Evolutionary conservation across 768 basidiomycete species (phyloP).

Genomic region (Russula sp.): DNA sequence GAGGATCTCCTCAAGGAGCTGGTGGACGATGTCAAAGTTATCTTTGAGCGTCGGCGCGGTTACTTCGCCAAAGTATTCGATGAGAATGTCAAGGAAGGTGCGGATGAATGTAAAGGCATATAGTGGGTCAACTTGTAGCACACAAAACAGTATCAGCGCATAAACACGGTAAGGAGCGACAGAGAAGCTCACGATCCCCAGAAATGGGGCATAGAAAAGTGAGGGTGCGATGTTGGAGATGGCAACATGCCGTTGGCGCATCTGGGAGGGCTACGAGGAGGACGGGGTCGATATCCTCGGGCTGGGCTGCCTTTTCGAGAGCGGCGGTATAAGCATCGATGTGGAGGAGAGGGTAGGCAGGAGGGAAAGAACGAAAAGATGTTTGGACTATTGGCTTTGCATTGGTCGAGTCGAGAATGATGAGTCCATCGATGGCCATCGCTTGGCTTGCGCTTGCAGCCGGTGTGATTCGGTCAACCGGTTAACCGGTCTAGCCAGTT

Average conservation of each 20-base stretch:
- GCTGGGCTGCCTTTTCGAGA: conserved; percentile 45
- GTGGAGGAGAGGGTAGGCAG: conserved; percentile 77
- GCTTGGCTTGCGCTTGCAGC: too few species aligned
- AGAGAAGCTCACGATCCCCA: conserved; percentile 60
- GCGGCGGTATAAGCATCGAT: conserved; percentile 80
- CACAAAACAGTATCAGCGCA: conserved; percentile 3
- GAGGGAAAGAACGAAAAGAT: conserved; percentile 70
- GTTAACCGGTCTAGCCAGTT: too few species aligned
- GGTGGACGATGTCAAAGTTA: conserved; percentile 93
- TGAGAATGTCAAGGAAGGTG: conserved; percentile 74
- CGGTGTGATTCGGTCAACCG: too few species aligned
- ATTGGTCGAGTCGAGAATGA: conserved; percentile 25
- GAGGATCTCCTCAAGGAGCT: conserved; percentile 94
- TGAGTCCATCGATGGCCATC: conserved; percentile 23
- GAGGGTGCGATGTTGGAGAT: conserved; percentile 69
- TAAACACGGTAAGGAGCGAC: neutral
- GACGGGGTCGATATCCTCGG: conserved; percentile 63
- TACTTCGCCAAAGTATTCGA: conserved; percentile 83
- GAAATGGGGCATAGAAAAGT: conserved; percentile 74
- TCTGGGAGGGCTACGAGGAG: conserved; percentile 50
- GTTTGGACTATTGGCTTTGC: conserved; percentile 73
- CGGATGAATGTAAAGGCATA: conserved; percentile 86
- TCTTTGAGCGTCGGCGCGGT: conserved; percentile 76
- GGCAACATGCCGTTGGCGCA: conserved; percentile 71
- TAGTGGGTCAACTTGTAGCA: conserved; percentile 67